Percentiles rank a stretch among this genome's conserved stretches.
These are phyloP conservation scores for Alectoria sarmentosa DNA, from an alignment of 495 filamentous ascomycete species.

Conservation along the genomic window DNA sequence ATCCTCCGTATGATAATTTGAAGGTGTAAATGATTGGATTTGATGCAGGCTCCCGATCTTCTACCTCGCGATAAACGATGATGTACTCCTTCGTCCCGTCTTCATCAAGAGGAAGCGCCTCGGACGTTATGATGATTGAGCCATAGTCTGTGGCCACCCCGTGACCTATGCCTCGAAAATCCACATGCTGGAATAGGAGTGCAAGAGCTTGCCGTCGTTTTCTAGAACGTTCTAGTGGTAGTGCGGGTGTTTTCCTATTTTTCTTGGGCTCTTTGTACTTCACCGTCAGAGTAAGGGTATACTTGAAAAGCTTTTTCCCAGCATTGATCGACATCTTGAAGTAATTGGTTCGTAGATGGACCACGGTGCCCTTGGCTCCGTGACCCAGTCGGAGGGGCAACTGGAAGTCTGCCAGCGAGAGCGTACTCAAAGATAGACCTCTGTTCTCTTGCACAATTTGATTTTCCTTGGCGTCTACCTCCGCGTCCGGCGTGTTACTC, in stretches of 20 bases:
- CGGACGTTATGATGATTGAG: conserved; percentile 7
- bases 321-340: conserved; percentile 12
- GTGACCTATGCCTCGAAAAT: neutral
- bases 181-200: conserved; percentile 14
- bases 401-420: conserved; percentile 5
- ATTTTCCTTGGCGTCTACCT: conserved; percentile 8
- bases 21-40: conserved; percentile 15
- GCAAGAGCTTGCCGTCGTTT: conserved; percentile 16
- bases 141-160: conserved; percentile 15
- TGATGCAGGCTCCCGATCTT: conserved; percentile 8
- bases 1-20: conserved; percentile 6
- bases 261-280: conserved; percentile 10
- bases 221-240: neutral
- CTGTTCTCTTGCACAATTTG: neutral
- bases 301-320: conserved; percentile 11
- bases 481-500: neutral
- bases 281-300: neutral
- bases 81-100: conserved; percentile 1
- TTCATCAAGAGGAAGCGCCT: conserved; percentile 9
- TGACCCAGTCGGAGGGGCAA: conserved; percentile 47
- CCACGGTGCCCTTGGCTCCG: conserved; percentile 29
- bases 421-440: conserved; percentile 4
- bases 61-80: conserved; percentile 11
- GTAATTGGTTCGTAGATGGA: conserved; percentile 15
- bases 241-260: neutral